Base-by-base conservation (phyloP, 1,139 yeast species). In the Saccharomyces hybrid region DNA sequence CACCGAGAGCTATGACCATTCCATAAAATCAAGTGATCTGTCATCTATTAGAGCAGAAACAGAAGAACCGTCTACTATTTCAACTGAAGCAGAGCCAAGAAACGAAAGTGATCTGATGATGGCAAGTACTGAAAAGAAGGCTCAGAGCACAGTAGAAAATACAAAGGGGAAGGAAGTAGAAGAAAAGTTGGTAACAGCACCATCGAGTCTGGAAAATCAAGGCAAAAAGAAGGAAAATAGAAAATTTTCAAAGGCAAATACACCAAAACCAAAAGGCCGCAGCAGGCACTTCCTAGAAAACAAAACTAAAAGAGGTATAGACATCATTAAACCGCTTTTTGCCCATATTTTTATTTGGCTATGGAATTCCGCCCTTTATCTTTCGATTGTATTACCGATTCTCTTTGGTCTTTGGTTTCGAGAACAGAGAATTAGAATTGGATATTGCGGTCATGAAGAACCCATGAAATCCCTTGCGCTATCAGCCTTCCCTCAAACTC, bases 371-470 rank as follows among this genome's bases (percentile, higher is more conserved):
- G 20, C 23, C 59, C 4, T 51, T 60, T 5, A 14, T 49, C 7
- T 61, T 5, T 23, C 23, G n/a, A 30, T 51, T 26, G 13, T 51
- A 14, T 11, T 62, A 0, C 34, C 66, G 3, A 48, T 64, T 4
- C 55, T 69, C 4, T 73, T 74, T 60, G 74, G 70, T 0, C 73
- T 78, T 51, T 82, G 86, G 86, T 82, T 79, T 61, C 71, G 84
- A 52, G 84, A 82, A 56, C 84, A 83, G 63, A 75, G 77, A 34
- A 64, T 76, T 34, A 68, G 79, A 46, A 75, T 81, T 51, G 91
- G 91, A 0, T 84, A 78, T 65, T 85, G 90, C 73, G 86, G 84
- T 0, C 71, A 75, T 31, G 85, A 58, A 44, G 42, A 59, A 20
- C 57, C 62, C 11, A 16, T 52, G 2, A 50, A 53, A 50, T 11